phyloP scores from a whole-genome alignment of 257 asterid species.

The Thymus mandschuricus region DNA sequence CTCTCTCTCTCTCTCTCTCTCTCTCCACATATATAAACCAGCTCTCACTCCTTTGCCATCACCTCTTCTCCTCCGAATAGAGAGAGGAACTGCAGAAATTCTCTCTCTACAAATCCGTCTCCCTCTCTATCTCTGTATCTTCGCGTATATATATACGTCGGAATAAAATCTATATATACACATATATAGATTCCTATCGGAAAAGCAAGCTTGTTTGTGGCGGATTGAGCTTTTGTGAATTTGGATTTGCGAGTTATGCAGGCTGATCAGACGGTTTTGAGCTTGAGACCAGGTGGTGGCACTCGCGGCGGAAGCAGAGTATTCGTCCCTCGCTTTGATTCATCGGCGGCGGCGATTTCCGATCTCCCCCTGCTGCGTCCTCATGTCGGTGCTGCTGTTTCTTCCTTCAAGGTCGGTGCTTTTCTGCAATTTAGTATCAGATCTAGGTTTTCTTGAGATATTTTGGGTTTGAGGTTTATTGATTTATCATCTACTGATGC shows the following conservation, averaged over 20 bases:
- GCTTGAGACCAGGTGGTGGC: conserved; percentile 82
- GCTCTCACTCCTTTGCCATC: conserved; percentile 11
- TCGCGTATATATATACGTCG: conserved; percentile 30
- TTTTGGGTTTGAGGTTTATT: not conserved
- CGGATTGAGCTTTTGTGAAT: conserved; percentile 30
- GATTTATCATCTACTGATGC: conserved; percentile 5
- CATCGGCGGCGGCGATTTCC: conserved; percentile 48
- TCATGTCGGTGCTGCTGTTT: conserved; percentile 44
- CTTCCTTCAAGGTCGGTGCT: conserved; percentile 51
- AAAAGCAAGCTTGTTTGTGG: conserved; percentile 10
- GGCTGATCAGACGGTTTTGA: conserved; percentile 66
- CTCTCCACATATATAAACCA: conserved; percentile 12
- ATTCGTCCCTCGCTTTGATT: conserved; percentile 56
- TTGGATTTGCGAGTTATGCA: conserved; percentile 56
- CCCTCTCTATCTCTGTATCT: conserved; percentile 1
- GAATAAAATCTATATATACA: conserved; percentile 23
- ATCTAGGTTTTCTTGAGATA: conserved; percentile 39
- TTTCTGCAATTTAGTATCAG: conserved; percentile 32
- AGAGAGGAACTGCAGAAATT: conserved; percentile 51
- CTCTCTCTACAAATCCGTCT: conserved; percentile 31
- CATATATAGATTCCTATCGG: conserved; percentile 16
- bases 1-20: conserved; percentile 17
- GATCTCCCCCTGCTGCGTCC: conserved; percentile 64
- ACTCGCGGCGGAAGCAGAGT: conserved; percentile 61
- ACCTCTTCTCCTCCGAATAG: conserved; percentile 36